A percentile compares a stretch with the other conserved stretches of the same genome.
Evolutionary conservation across 169 alveolate species (phyloP).

Genomic region (Besnoitia besnoiti): DNA sequence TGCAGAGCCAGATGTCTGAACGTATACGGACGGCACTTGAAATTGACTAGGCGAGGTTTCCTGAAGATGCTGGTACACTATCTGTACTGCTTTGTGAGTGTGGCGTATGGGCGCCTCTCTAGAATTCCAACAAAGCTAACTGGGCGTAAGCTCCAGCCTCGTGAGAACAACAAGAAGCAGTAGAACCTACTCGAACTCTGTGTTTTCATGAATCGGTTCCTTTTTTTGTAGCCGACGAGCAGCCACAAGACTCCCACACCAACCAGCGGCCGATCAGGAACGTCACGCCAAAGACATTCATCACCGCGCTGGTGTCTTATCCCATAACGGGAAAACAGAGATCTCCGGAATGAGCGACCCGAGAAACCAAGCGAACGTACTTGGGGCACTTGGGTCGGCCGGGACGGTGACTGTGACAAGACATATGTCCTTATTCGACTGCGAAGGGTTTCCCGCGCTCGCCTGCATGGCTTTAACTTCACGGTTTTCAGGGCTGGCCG

Average conservation of each 20-base stretch:
- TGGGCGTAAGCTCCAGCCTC: background rate
- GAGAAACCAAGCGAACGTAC: background rate
- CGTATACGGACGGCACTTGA: background rate
- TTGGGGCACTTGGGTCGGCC: background rate
- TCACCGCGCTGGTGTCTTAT: background rate
- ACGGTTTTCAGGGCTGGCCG: too few species aligned
- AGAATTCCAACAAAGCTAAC: background rate
- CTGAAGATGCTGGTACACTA: too few species aligned
- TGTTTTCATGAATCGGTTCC: background rate
- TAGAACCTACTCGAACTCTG: too few species aligned
- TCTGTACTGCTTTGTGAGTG: too few species aligned
- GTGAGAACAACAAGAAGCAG: too few species aligned
- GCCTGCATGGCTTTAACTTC: too few species aligned
- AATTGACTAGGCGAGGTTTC: too few species aligned
- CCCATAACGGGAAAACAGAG: background rate
- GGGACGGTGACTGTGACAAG: background rate
- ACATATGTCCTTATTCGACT: background rate
- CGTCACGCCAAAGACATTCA: background rate
- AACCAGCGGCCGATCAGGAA: background rate
- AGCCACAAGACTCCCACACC: background rate
- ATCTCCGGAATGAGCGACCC: background rate
- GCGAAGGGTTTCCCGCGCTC: background rate
- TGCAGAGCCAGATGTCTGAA: background rate
- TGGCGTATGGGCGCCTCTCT: background rate
- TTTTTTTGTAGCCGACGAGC: background rate